Base-by-base conservation (phyloP, 768 basidiomycete species). In the Lactarius vividus region DNA sequence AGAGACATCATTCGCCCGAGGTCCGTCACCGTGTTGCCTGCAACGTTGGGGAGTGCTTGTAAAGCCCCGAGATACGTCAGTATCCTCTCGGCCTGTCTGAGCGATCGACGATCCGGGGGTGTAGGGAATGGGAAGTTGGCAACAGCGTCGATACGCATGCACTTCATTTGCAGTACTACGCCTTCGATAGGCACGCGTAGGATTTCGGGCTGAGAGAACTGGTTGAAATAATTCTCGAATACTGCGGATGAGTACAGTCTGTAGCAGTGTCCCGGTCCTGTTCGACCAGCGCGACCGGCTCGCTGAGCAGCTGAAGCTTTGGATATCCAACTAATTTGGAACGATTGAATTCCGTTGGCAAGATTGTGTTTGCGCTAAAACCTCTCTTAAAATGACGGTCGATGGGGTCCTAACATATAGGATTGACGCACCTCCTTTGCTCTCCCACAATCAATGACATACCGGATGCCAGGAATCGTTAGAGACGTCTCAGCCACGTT, bases 71-170 rank as follows among this genome's bases (percentile, higher is more conserved):
- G 85, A 71, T 92, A 83, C 20, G 81, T 84, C 46, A 99, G 81
- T 4, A 88, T 81, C 55, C 81, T 86, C 77, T 99, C 96, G 2
- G 97, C 94, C 72, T 88, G 89, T 64, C 80, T 82, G 53, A 99
- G 80, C 5, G 85, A 83, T 11, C 76, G 72, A 42, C 89, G 85
- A 75, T 97, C 92, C 0, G 97, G 97, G 16, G 96, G 90, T 0
- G 97, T 98, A 1, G 97, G 97, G 78, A 98, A 98, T 18, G 97
- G 97, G 76, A 99, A 99, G 78, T 98, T 98, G 71, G 93, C 82
- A 44, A 98, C 94, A 1, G 93, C 83, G 72, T 98, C 95, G 65
- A 99, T 96, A 73, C 96, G 93, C 95, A 99, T 98, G 75, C 87
- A 88, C 81, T 99, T 99, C 96, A 99, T 98, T 76, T 98, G 96